Percentiles rank a stretch among this genome's conserved stretches.
Evolutionary conservation across 768 basidiomycete genomes (phyloP).

Genomic region (Leccinellum luteum): DNA sequence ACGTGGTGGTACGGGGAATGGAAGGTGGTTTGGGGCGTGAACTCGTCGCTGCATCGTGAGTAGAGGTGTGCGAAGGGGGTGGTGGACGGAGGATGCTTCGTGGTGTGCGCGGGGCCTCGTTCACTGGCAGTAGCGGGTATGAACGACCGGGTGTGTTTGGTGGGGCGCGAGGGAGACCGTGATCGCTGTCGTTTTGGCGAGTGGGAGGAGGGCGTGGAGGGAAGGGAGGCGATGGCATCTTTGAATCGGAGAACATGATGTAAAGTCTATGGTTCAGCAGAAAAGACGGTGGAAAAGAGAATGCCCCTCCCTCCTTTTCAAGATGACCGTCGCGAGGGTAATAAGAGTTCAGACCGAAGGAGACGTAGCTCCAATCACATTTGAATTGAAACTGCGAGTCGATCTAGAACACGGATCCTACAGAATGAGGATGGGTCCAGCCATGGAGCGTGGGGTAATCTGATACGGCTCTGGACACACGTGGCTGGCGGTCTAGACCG

Average conservation of each 20-base stretch:
- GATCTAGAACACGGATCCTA: conserved; percentile 4
- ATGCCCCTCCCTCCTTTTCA: too few relatives aligned
- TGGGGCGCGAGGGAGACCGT: neutral
- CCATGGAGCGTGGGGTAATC: too few relatives aligned
- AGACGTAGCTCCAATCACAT: conserved; percentile 11
- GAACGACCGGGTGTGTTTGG: conserved; percentile 4
- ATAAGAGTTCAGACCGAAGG: conserved; percentile 11
- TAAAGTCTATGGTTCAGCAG: too few relatives aligned
- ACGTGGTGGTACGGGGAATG: conserved; percentile 8
- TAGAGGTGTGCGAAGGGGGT: neutral
- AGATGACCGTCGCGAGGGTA: too few relatives aligned
- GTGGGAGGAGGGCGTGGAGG: conserved; percentile 14
- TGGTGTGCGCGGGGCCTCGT: conserved; percentile 8
- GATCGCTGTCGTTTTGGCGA: conserved; percentile 2
- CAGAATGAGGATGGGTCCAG: too few relatives aligned
- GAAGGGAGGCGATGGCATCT: too few relatives aligned
- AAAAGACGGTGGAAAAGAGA: neutral
- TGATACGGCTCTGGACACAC: too few relatives aligned
- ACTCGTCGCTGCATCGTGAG: conserved; percentile 4
- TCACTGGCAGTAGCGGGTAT: neutral
- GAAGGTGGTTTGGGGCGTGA: conserved; percentile 5
- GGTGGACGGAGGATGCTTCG: conserved; percentile 21
- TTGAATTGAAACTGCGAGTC: conserved; percentile 19
- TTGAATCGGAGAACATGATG: neutral
- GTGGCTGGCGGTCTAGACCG: too few relatives aligned